A percentile compares a stretch with the other conserved stretches of the same genome.
Conservation (phyloP, 1,284 basidiomycete species). For the Boletus hoseneyae region DNA sequence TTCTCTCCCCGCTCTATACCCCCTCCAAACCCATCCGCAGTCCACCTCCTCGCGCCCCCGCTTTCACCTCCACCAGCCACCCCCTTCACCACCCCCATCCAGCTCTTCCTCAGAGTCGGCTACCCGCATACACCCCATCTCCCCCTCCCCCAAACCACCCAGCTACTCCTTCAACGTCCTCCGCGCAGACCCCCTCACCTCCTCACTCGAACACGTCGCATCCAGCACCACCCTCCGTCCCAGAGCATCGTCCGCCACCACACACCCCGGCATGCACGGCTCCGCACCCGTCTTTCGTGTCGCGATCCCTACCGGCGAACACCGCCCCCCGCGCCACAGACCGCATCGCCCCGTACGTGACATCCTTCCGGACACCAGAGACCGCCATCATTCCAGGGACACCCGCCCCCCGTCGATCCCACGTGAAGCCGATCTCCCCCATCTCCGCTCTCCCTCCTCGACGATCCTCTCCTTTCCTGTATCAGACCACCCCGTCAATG, state of each 20-base stretch:
- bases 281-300: conserved; percentile 38
- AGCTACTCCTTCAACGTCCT: conserved; percentile 40
- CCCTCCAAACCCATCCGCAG: conserved; percentile 3
- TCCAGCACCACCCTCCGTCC: conserved; percentile 40
- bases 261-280: conserved; percentile 30
- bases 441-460: conserved; percentile 31
- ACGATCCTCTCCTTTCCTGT: conserved; percentile 34
- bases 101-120: conserved; percentile 30
- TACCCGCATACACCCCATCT: conserved; percentile 10
- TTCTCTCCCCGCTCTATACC: conserved; percentile 1
- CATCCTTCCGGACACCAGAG: conserved; percentile 26
- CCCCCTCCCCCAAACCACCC: conserved; percentile 11
- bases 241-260: conserved; percentile 17
- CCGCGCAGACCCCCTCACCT: conserved; percentile 39
- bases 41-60: neutral
- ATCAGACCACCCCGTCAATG: conserved; percentile 24
- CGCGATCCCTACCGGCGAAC: conserved; percentile 22
- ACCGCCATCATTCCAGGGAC: conserved; percentile 24
- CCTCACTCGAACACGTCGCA: conserved; percentile 44
- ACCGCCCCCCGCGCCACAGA: conserved; percentile 18
- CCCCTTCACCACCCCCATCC: conserved; percentile 30
- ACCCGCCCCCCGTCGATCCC: conserved; percentile 26
- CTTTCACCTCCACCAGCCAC: conserved; percentile 12
- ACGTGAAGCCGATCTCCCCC: conserved; percentile 29
- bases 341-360: conserved; percentile 22